phyloP scores from a whole-genome alignment of 1,139 yeast species.

The Yamadazyma diddensiae region DNA sequence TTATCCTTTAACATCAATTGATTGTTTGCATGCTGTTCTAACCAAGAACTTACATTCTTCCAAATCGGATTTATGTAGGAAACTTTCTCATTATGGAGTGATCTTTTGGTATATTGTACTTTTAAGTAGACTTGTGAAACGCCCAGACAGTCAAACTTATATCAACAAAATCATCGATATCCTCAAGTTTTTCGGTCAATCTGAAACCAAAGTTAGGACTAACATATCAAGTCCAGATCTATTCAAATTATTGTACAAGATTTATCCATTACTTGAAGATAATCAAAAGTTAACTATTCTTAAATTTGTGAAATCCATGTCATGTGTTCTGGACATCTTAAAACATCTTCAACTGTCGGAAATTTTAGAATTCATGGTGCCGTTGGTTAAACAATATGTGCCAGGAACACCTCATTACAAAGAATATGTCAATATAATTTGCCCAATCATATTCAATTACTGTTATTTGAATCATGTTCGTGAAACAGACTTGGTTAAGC shows the following conservation, averaged over 20 bases:
- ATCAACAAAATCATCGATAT: slow-evolving; percentile 38
- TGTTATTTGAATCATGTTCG: slow-evolving; percentile 55
- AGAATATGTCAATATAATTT: slow-evolving; percentile 40
- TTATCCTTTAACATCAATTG: slow-evolving; percentile 47
- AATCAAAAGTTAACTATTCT: slow-evolving; percentile 37
- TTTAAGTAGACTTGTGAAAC: slow-evolving; percentile 29
- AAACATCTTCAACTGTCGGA: slow-evolving; percentile 39
- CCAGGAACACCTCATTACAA: slow-evolving; percentile 32
- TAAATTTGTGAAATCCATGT: slow-evolving; percentile 43
- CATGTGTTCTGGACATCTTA: slow-evolving; percentile 35
- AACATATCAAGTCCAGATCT: slow-evolving; percentile 42
- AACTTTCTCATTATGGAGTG: slow-evolving; percentile 47
- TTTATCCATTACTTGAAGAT: slow-evolving; percentile 29
- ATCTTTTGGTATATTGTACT: slow-evolving; percentile 49
- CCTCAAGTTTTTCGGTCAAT: slow-evolving; percentile 38
- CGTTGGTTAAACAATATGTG: slow-evolving; percentile 25
- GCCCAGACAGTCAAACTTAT: slow-evolving; percentile 1
- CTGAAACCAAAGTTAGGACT: slow-evolving; percentile 42
- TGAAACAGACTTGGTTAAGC: slow-evolving; percentile 51
- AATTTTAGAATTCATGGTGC: slow-evolving; percentile 38
- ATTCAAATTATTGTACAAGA: slow-evolving; percentile 42
- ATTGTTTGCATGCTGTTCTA: slow-evolving; percentile 44
- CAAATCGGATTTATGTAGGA: slow-evolving; percentile 55
- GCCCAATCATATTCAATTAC: slow-evolving; percentile 50
- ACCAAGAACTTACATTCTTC: slow-evolving; percentile 43